Conservation (phyloP, 768 basidiomycete species). For the Amanita jacksonii region DNA sequence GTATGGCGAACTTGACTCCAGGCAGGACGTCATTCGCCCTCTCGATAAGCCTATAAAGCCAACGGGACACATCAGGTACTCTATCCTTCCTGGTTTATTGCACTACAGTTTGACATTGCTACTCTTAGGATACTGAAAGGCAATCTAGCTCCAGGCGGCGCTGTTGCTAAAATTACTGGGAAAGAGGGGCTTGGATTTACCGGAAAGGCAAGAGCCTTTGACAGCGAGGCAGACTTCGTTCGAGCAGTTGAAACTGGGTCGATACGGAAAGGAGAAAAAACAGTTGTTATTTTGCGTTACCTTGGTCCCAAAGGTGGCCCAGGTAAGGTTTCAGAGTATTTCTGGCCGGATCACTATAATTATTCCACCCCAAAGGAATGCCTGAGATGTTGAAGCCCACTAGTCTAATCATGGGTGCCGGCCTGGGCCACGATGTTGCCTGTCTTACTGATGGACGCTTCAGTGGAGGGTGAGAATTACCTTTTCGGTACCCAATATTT, state of each 20-base stretch:
- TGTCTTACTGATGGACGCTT: slow-evolving; percentile 97
- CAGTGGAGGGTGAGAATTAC: slow-evolving; percentile 78
- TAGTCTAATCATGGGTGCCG: slow-evolving; percentile 97
- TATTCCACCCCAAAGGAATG: slow-evolving; percentile 60
- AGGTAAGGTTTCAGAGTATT: slow-evolving; percentile 38
- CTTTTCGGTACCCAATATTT: slow-evolving; percentile 10
- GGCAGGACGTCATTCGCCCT: slow-evolving; percentile 83
- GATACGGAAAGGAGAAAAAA: slow-evolving; percentile 94
- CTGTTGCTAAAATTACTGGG: slow-evolving; percentile 95
- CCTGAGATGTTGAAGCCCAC: slow-evolving; percentile 99
- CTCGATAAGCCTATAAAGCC: slow-evolving; percentile 81
- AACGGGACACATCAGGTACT: slow-evolving; percentile 87
- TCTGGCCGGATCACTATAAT: no score
- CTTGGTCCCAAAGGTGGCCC: slow-evolving; percentile 97
- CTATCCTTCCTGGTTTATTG: no score
- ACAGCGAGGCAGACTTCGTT: slow-evolving; percentile 82
- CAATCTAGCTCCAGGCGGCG: slow-evolving; percentile 89
- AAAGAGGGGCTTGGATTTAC: slow-evolving; percentile 88
- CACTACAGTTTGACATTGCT: no score
- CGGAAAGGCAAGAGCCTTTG: slow-evolving; percentile 89
- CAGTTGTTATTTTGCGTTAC: slow-evolving; percentile 90
- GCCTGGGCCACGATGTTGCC: slow-evolving; percentile 90
- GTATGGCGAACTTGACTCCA: slow-evolving; percentile 63
- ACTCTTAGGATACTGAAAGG: slow-evolving; percentile 71
- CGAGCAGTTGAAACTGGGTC: slow-evolving; percentile 80